Base-by-base conservation (phyloP, 164 flowering plant genomes). In the Magnolia officinalis region DNA sequence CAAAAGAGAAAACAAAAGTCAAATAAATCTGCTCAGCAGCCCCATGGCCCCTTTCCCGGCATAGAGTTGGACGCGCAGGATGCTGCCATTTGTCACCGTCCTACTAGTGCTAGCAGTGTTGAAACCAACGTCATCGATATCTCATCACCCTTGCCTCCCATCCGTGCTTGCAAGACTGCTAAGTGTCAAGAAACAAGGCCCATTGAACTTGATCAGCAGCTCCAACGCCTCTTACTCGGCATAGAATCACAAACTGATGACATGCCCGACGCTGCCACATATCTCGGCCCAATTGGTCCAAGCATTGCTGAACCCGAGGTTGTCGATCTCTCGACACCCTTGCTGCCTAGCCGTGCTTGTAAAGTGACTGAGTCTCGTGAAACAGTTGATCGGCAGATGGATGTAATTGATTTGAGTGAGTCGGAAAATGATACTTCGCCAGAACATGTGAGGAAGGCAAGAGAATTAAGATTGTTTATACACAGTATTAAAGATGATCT, bases 281-380 rank as follows among this genome's bases (percentile, higher is more conserved):
- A 68, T 49, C 21, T 45, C n/a, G 21, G 6, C 49, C 63, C 59
- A 8, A 26, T 67, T 51, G 50, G 50, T 72, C 52, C 76, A 21
- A 61, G 61, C 63, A 64, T 0, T n/a, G 67, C 19, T n/a, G 67
- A 64, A 64, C 0, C 67, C 29, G 88, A 86, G 75, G 80, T 93
- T 76, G 87, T 93, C 50, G 95, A 93, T 86, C 92, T 96, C 50
- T 79, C 84, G 70, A 90, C 95, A 81, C 97, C 98, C 61, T 82
- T 87, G 2, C 96, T 93, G 55, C 78, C 77, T 26, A 50, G 65
- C 11, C 83, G 50, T 6, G 64, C 70, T 20, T 78, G 79, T 10
- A 70, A 68, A 59, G 64, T 77, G 61, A 70, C 88, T 7, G 87
- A 81, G 59, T 67, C 64, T 75, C 79, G 59, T 51, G 74, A 81